Percentiles rank a stretch among this genome's conserved stretches.
These are phyloP conservation scores for Yamadazyma atlantica DNA, from an alignment of 1,139 yeast genomes.

Conservation along the genomic window DNA sequence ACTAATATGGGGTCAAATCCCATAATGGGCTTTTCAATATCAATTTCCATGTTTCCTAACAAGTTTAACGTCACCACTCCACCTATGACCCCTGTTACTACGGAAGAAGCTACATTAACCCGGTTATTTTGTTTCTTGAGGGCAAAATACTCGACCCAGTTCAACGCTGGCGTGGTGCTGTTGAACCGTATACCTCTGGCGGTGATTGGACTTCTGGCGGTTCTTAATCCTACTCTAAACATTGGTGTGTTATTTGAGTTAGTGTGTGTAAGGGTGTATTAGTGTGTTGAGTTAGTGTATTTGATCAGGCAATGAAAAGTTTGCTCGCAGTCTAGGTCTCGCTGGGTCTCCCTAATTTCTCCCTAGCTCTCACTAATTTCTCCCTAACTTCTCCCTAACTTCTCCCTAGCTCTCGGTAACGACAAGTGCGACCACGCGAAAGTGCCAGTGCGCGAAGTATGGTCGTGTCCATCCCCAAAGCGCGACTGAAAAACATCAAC, in stretches of 20 bases:
- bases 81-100: slow-evolving; percentile 66
- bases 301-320: too few relatives aligned
- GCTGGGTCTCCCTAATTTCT: too few relatives aligned
- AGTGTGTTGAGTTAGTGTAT: too few relatives aligned
- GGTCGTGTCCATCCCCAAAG: too few relatives aligned
- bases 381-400: too few relatives aligned
- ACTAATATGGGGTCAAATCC: slow-evolving; percentile 89
- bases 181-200: slow-evolving; percentile 4
- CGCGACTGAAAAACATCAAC: too few relatives aligned
- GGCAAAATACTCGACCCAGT: slow-evolving; percentile 78
- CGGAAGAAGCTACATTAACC: slow-evolving; percentile 66
- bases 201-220: neutral
- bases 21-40: slow-evolving; percentile 75
- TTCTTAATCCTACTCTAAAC: slow-evolving; percentile 4
- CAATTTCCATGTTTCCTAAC: slow-evolving; percentile 77
- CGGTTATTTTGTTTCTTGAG: slow-evolving; percentile 75
- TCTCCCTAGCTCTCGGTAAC: too few relatives aligned
- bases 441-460: too few relatives aligned
- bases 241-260: neutral
- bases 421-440: too few relatives aligned
- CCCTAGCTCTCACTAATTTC: too few relatives aligned
- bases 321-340: too few relatives aligned
- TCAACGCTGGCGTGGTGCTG: slow-evolving; percentile 22
- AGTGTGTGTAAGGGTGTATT: too few relatives aligned
- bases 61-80: slow-evolving; percentile 72